Evolutionary conservation across 164 flowering plant genomes (phyloP).

Genomic region (Saururus chinensis): DNA sequence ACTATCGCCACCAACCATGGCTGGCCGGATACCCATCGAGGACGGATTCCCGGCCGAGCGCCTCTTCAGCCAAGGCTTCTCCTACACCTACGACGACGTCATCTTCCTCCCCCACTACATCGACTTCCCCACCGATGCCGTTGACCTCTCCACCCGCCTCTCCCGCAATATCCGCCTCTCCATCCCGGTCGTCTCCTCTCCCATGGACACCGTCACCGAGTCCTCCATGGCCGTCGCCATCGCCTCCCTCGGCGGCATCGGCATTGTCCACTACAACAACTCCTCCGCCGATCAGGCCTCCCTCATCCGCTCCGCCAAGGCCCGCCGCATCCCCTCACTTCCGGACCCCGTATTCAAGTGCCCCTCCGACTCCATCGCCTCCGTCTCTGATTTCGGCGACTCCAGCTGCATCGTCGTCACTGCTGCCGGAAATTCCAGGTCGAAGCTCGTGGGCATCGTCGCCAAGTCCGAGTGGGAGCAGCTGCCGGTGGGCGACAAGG

Average conservation of each 20-base stretch:
- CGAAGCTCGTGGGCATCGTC: constrained; percentile 51
- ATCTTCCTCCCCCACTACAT: constrained; percentile 89
- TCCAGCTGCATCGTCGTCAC: constrained; percentile 49
- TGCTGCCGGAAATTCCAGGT: constrained; percentile 28
- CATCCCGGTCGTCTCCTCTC: constrained; percentile 75
- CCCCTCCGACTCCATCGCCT: constrained; percentile 31
- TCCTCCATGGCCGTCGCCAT: constrained; percentile 77
- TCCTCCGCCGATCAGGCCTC: constrained; percentile 43
- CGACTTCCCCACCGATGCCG: constrained; percentile 77
- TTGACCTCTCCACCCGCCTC: constrained; percentile 51
- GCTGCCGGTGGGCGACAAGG: constrained; percentile 22
- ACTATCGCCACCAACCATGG: neutral
- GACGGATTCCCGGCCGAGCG: constrained; percentile 63
- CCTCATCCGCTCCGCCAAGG: constrained; percentile 45
- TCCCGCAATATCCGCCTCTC: constrained; percentile 52
- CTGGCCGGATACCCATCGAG: constrained; percentile 28
- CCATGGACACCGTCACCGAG: constrained; percentile 95
- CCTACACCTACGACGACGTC: constrained; percentile 92
- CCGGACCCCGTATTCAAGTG: constrained; percentile 35
- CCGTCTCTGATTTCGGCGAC: constrained; percentile 26
- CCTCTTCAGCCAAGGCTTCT: constrained; percentile 68
- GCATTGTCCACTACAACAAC: constrained; percentile 68
- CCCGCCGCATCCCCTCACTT: constrained; percentile 50
- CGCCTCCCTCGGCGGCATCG: constrained; percentile 86
- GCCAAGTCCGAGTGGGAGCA: constrained; percentile 36